Percentiles rank a stretch among this genome's conserved stretches.
Evolutionary conservation across 306 rosid species (phyloP).

Genomic region (Echinosophora koreensis): DNA sequence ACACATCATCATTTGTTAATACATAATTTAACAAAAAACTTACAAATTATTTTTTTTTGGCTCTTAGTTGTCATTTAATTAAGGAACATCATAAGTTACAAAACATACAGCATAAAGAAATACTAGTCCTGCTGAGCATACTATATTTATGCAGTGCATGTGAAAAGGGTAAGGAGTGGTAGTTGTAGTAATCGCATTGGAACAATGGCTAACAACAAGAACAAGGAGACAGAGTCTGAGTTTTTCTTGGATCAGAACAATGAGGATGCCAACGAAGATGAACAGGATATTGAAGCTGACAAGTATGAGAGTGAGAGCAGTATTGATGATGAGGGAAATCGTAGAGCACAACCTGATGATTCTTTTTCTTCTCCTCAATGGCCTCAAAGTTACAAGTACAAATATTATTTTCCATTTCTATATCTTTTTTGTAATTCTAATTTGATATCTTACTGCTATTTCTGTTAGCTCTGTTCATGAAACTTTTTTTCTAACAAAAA

Average conservation of each 20-base stretch:
- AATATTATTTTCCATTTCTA: background rate
- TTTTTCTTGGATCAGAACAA: constrained; percentile 48
- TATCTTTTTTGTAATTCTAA: background rate
- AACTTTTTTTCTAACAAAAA: background rate
- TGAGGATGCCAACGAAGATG: constrained; percentile 48
- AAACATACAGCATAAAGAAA: background rate
- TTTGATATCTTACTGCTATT: background rate
- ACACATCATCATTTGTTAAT: constrained; percentile 12
- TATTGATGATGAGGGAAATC: constrained; percentile 42
- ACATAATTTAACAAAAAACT: background rate
- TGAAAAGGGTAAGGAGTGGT: background rate
- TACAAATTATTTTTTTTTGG: no score
- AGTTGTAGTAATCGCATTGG: background rate
- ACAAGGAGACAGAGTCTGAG: constrained; percentile 44
- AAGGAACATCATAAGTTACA: background rate
- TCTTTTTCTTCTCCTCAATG: constrained; percentile 70
- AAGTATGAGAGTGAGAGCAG: constrained; percentile 40
- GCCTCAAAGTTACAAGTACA: constrained; percentile 85
- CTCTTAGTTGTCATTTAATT: background rate
- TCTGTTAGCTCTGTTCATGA: background rate
- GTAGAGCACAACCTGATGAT: background rate
- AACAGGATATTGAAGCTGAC: constrained; percentile 50
- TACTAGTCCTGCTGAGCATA: background rate
- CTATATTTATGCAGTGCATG: background rate
- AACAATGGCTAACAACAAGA: constrained; percentile 54